These are phyloP conservation scores for Tothia fuscella DNA, from an alignment of 2,329 filamentous ascomycete genomes.

Conservation along the genomic window DNA sequence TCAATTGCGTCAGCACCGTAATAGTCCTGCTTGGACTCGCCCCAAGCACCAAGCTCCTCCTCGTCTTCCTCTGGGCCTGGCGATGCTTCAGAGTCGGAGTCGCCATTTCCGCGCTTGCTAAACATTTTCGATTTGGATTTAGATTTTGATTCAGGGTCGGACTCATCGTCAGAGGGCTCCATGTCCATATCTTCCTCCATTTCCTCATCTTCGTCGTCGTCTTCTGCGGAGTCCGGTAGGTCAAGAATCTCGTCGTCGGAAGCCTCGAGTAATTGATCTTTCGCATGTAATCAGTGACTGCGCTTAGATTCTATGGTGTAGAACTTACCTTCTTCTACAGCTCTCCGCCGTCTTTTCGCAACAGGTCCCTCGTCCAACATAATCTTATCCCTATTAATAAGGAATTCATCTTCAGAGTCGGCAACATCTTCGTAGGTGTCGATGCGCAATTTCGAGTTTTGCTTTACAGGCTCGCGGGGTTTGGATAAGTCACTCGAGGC, in stretches of 20 bases:
- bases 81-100: background rate
- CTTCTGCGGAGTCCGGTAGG: conserved; percentile 31
- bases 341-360: conserved; percentile 62
- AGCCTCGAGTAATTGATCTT: conserved; percentile 45
- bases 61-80: conserved; percentile 26
- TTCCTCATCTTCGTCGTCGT: conserved; percentile 24
- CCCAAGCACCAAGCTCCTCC: conserved; percentile 63
- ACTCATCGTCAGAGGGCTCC: conserved; percentile 19
- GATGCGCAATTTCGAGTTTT: conserved; percentile 2
- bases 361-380: conserved; percentile 70
- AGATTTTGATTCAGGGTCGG: conserved; percentile 15
- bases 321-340: conserved; percentile 50
- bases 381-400: conserved; percentile 74
- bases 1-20: conserved; percentile 76
- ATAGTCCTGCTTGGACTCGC: conserved; percentile 76
- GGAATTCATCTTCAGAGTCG: conserved; percentile 89
- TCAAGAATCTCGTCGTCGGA: conserved; percentile 53
- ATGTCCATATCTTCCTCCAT: conserved; percentile 23
- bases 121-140: conserved; percentile 30
- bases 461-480: background rate
- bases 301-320: conserved; percentile 13
- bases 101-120: conserved; percentile 22
- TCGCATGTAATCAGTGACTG: no score
- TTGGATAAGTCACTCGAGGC: background rate
- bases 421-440: conserved; percentile 60